phyloP scores from a whole-genome alignment of 2,329 filamentous ascomycete genomes.

The Pestalotiopsis sp. region DNA sequence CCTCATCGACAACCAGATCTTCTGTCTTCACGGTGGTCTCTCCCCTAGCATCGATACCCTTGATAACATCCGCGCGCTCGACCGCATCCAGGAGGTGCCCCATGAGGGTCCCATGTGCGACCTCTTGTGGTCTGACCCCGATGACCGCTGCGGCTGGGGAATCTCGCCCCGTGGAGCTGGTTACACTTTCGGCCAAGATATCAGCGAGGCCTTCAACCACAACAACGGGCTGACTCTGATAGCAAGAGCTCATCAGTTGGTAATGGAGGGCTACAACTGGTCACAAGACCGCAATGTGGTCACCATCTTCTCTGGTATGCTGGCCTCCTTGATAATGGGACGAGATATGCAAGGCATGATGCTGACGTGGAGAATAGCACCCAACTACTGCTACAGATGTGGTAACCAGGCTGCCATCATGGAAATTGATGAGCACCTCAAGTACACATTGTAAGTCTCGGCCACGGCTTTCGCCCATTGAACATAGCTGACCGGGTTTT shows the following conservation, averaged over 20 bases:
- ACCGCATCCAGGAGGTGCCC: constrained; percentile 97
- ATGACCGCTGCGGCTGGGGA: constrained; percentile 95
- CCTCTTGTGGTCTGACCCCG: constrained; percentile 95
- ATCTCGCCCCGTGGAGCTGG: constrained; percentile 93
- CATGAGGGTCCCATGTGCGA: constrained; percentile 99
- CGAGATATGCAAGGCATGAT: not conserved
- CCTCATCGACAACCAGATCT: constrained; percentile 98
- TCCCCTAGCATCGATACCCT: constrained; percentile 95
- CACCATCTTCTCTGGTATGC: constrained; percentile 92
- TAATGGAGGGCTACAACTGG: constrained; percentile 99
- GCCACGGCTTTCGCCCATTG: not conserved
- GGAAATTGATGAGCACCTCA: constrained; percentile 99
- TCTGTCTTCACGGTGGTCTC: constrained; percentile 95
- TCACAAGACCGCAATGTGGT: constrained; percentile 98
- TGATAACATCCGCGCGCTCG: constrained; percentile 92
- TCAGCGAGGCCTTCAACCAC: constrained; percentile 98
- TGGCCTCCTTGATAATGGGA: too few species aligned
- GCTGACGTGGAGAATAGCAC: constrained; percentile 49
- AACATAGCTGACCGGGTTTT: not conserved
- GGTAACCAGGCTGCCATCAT: constrained; percentile 99
- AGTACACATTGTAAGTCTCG: constrained; percentile 93
- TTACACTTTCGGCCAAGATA: constrained; percentile 95
- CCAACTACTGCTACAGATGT: constrained; percentile 98
- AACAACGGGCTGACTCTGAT: constrained; percentile 97
- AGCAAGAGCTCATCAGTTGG: constrained; percentile 93